These are phyloP conservation scores for Flaveria trinervia DNA, from an alignment of 129 eudicot species.

Conservation along the genomic window DNA sequence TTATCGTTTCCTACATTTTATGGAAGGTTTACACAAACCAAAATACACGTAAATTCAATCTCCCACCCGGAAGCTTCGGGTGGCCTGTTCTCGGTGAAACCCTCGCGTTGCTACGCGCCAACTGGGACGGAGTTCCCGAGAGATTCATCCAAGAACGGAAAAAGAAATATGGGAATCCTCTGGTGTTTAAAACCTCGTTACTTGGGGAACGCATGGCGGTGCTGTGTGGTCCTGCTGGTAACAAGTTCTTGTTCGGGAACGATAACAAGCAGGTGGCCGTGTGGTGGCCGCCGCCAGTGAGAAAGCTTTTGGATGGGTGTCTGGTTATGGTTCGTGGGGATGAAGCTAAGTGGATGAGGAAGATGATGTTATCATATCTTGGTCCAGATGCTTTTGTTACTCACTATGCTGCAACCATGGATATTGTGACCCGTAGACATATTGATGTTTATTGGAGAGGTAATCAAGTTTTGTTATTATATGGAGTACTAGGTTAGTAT, in stretches of 20 bases:
- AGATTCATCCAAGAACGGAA: slow-evolving; percentile 29
- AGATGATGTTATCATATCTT: slow-evolving; percentile 44
- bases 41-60: neutral
- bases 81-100: slow-evolving; percentile 55
- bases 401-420: slow-evolving; percentile 50
- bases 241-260: slow-evolving; percentile 59
- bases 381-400: slow-evolving; percentile 51
- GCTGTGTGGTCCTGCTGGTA: slow-evolving; percentile 50
- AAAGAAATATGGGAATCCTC: slow-evolving; percentile 30
- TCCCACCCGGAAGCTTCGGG: slow-evolving; percentile 36
- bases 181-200: slow-evolving; percentile 49
- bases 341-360: slow-evolving; percentile 56
- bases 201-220: slow-evolving; percentile 50
- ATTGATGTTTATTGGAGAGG: slow-evolving; percentile 55
- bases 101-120: slow-evolving; percentile 17
- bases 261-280: slow-evolving; percentile 54
- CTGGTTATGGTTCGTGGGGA: slow-evolving; percentile 38
- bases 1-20: too few species aligned
- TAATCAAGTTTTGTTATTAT: neutral
- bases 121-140: slow-evolving; percentile 37
- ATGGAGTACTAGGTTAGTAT: too few species aligned
- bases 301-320: slow-evolving; percentile 48
- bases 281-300: slow-evolving; percentile 62
- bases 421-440: slow-evolving; percentile 46
- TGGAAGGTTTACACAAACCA: too few species aligned